Percentiles rank a stretch among this genome's conserved stretches.
Conservation (phyloP, 2,329 filamentous ascomycete species). For the Nothophaeocryptopus gaeumannii region DNA sequence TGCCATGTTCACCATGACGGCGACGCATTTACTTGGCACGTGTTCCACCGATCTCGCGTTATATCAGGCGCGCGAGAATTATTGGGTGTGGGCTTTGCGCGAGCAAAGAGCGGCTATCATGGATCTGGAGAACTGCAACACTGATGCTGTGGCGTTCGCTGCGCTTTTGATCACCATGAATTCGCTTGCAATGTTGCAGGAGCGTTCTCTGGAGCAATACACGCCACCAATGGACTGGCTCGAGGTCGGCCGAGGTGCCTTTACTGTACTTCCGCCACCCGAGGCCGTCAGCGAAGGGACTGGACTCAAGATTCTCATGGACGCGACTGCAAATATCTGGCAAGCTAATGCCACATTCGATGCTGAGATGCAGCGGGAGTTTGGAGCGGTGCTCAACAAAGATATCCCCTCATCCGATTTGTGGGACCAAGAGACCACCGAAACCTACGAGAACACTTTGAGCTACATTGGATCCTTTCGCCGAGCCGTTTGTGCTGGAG, state of each 20-base stretch:
- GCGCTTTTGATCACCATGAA: constrained; percentile 31
- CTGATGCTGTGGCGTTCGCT: constrained; percentile 32
- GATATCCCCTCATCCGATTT: constrained; percentile 22
- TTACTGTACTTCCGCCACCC: constrained; percentile 27
- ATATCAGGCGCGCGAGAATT: constrained; percentile 23
- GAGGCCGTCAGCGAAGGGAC: constrained; percentile 24
- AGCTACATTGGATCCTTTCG: constrained; percentile 31
- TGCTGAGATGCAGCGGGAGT: constrained; percentile 21
- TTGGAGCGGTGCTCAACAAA: constrained; percentile 25
- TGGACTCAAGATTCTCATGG: constrained; percentile 26
- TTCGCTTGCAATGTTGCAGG: constrained; percentile 31
- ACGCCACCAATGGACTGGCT: constrained; percentile 35
- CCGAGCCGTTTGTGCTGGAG: constrained; percentile 24
- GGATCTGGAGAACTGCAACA: constrained; percentile 26
- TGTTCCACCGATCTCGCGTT: constrained; percentile 18
- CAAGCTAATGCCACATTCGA: constrained; percentile 21
- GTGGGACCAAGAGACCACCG: constrained; percentile 23
- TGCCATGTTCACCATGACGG: constrained; percentile 27
- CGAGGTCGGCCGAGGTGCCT: constrained; percentile 30
- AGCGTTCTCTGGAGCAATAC: constrained; percentile 30
- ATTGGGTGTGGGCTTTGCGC: constrained; percentile 29
- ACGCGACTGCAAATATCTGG: constrained; percentile 25
- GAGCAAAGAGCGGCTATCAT: constrained; percentile 31
- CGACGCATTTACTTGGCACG: constrained; percentile 22
- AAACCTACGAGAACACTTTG: constrained; percentile 30